A percentile compares a stretch with the other conserved stretches of the same genome.
phyloP scores from a whole-genome alignment of 805 yeast genomes.

The Pichia membranifaciens region DNA sequence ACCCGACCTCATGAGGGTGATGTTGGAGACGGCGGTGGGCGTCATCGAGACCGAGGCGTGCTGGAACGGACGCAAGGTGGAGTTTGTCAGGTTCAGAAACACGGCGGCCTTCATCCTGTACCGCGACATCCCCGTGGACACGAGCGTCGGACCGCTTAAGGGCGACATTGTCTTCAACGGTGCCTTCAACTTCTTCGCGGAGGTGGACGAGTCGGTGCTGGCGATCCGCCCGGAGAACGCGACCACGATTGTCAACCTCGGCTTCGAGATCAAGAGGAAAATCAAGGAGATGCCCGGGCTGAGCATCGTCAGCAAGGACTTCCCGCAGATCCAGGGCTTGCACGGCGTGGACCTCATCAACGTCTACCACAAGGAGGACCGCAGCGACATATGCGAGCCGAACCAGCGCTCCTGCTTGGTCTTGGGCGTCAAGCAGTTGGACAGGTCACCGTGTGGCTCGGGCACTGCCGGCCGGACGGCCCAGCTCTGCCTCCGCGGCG shows the following conservation, averaged over 20 bases:
- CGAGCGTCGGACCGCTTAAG: slow-evolving; percentile 16
- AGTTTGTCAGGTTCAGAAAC: slow-evolving; percentile 21
- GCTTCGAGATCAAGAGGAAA: slow-evolving; percentile 18
- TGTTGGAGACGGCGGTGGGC: slow-evolving; percentile 26
- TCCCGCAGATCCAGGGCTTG: slow-evolving; percentile 20
- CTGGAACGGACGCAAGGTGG: slow-evolving; percentile 23
- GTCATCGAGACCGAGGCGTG: slow-evolving; percentile 18
- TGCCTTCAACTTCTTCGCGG: slow-evolving; percentile 23
- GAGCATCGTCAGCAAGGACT: slow-evolving; percentile 18
- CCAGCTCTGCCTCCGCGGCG: slow-evolving; percentile 17
- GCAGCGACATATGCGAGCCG: slow-evolving; percentile 12
- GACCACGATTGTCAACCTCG: slow-evolving; percentile 15
- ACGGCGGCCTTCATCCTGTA: slow-evolving; percentile 22
- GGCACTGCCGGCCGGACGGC: slow-evolving; percentile 27
- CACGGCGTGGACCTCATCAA: slow-evolving; percentile 22
- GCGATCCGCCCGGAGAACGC: slow-evolving; percentile 20
- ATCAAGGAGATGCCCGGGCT: slow-evolving; percentile 10
- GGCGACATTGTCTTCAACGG: slow-evolving; percentile 28
- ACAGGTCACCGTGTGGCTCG: slow-evolving; percentile 28
- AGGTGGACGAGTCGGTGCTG: slow-evolving; percentile 11
- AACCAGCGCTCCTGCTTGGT: slow-evolving; percentile 22
- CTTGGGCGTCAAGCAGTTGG: slow-evolving; percentile 24
- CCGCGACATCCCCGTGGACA: slow-evolving; percentile 14
- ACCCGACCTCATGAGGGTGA: slow-evolving; percentile 20
- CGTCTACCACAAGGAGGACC: slow-evolving; percentile 6